Evolutionary conservation across 2,329 filamentous ascomycete species (phyloP).

Genomic region (Paecilomyces dactylethromorphus): DNA sequence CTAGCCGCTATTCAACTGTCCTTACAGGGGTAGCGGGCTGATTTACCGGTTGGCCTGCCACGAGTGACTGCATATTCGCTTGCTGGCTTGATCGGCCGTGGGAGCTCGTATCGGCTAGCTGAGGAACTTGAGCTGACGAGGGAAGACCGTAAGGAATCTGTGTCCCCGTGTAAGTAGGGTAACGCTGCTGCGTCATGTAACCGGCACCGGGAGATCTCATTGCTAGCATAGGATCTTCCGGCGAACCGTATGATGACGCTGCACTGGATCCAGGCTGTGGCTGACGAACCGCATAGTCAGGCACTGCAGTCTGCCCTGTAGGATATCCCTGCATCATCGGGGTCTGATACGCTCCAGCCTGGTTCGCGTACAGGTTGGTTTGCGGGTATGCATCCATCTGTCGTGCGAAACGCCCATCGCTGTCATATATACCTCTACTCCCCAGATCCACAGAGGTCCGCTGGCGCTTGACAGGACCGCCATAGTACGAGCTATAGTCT

Average conservation of each 20-base stretch:
- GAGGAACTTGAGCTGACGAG: constrained; percentile 24
- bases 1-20: constrained; percentile 17
- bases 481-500: constrained; percentile 29
- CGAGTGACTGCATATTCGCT: constrained; percentile 29
- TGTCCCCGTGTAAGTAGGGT: constrained; percentile 14
- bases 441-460: constrained; percentile 34
- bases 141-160: constrained; percentile 31
- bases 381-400: constrained; percentile 31
- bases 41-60: constrained; percentile 22
- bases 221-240: constrained; percentile 12
- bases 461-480: constrained; percentile 29
- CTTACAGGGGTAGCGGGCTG: constrained; percentile 33
- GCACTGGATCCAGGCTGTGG: constrained; percentile 8
- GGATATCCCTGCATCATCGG: constrained; percentile 28
- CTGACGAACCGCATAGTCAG: constrained; percentile 31
- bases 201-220: constrained; percentile 12
- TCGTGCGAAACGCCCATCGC: constrained; percentile 28
- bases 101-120: constrained; percentile 27
- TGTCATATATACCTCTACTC: constrained; percentile 27
- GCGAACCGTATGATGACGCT: constrained; percentile 11
- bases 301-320: constrained; percentile 26
- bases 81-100: constrained; percentile 27
- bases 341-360: constrained; percentile 25
- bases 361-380: constrained; percentile 23
- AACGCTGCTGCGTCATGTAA: constrained; percentile 11